Conservation (phyloP, 345 rosid genomes). For the Lepidium aucheri region DNA sequence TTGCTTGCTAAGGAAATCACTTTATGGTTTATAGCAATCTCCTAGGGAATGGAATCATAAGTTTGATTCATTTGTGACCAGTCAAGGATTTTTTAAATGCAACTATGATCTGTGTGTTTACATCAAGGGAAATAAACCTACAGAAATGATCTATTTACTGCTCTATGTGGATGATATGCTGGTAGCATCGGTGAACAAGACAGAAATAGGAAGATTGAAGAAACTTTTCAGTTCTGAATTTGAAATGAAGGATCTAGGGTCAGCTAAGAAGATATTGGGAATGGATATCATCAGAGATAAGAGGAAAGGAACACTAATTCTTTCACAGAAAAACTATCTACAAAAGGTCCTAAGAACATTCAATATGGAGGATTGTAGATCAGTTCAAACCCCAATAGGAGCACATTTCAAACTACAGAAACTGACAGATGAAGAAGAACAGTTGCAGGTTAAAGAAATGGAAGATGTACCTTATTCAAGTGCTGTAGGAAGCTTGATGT, state of each 20-base stretch:
- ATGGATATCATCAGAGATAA: not conserved
- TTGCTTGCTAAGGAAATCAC: not conserved
- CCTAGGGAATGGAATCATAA: not conserved
- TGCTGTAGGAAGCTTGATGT: too few species aligned
- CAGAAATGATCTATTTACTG: not conserved
- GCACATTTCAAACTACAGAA: too few species aligned
- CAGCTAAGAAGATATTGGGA: not conserved
- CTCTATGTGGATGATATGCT: not conserved
- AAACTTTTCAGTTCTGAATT: not conserved
- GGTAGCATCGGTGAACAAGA: not conserved
- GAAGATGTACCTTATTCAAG: too few species aligned
- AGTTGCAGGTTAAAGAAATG: too few species aligned
- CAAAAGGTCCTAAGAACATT: too few species aligned
- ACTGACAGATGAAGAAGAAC: too few species aligned
- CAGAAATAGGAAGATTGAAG: not conserved
- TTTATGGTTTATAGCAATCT: not conserved
- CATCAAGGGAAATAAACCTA: fast-evolving
- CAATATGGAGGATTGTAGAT: too few species aligned
- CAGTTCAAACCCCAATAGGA: too few species aligned
- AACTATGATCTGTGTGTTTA: not conserved
- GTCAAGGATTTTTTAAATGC: not conserved
- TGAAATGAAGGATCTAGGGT: not conserved
- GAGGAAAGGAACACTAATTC: fast-evolving
- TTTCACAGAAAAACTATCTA: not conserved
- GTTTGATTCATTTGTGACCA: not conserved